Conservation (phyloP, 1,284 basidiomycete species). For the Naganishia albida region DNA sequence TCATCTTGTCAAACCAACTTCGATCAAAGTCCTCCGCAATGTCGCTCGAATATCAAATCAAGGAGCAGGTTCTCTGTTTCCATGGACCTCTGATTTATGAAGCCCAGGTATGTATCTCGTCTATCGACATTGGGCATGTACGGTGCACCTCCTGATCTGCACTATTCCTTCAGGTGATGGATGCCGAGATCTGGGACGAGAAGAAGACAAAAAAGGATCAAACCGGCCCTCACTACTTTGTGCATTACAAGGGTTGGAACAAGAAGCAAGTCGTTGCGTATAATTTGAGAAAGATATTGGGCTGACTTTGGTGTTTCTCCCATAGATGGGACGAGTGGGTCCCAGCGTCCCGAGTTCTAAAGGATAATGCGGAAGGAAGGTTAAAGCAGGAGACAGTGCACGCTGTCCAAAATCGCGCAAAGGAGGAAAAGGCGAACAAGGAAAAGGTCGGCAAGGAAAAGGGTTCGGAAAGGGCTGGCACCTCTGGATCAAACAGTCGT, state of each 20-base stretch:
- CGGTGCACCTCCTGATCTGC: not conserved
- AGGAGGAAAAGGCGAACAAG: slow-evolving; percentile 55
- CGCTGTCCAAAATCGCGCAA: slow-evolving; percentile 12
- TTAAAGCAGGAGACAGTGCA: slow-evolving; percentile 62
- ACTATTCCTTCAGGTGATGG: slow-evolving; percentile 62
- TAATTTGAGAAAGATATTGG: not conserved
- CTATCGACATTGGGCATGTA: not conserved
- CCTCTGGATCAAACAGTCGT: slow-evolving; percentile 11
- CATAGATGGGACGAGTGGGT: slow-evolving; percentile 99
- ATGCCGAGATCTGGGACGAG: slow-evolving; percentile 74
- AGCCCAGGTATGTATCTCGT: slow-evolving; percentile 66
- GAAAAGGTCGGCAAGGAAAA: slow-evolving; percentile 43
- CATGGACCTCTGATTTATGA: slow-evolving; percentile 94
- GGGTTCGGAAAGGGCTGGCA: slow-evolving; percentile 23
- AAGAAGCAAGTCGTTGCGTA: slow-evolving; percentile 70
- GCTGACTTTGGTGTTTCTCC: not conserved
- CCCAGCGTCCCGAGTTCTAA: slow-evolving; percentile 75
- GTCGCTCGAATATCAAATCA: slow-evolving; percentile 53
- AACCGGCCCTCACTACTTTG: slow-evolving; percentile 81
- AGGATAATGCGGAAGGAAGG: slow-evolving; percentile 81
- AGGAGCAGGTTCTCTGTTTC: slow-evolving; percentile 87
- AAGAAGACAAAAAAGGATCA: slow-evolving; percentile 66
- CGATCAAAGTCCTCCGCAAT: not conserved
- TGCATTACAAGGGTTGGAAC: slow-evolving; percentile 99
- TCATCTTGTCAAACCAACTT: not conserved